Evolutionary conservation across 306 rosid species (phyloP).

Genomic region (Prosopis cineraria): DNA sequence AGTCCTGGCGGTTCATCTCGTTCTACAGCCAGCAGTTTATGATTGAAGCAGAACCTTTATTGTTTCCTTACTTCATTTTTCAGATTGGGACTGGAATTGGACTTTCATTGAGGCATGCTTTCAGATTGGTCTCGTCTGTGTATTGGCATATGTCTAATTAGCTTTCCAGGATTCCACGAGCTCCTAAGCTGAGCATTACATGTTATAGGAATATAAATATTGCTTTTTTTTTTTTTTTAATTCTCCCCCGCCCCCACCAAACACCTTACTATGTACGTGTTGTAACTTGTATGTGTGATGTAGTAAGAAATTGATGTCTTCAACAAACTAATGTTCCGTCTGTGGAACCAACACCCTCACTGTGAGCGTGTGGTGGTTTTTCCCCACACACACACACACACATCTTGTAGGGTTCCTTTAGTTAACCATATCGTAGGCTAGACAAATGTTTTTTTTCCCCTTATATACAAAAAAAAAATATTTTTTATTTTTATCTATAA

Average conservation of each 20-base stretch:
- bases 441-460: too few species aligned
- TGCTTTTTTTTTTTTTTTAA: too few species aligned
- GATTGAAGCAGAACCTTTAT: conserved; percentile 35
- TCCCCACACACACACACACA: too few species aligned
- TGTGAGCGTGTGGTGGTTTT: too few species aligned
- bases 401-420: too few species aligned
- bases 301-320: background rate
- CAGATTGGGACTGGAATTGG: conserved; percentile 25
- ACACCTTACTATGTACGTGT: background rate
- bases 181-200: background rate
- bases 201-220: background rate
- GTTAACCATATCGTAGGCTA: background rate
- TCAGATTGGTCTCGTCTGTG: conserved; percentile 18
- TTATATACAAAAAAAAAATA: too few species aligned
- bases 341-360: background rate
- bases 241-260: too few species aligned
- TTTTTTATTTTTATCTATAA: too few species aligned
- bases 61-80: conserved; percentile 13
- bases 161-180: conserved; percentile 34
- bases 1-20: conserved; percentile 65
- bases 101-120: conserved; percentile 1
- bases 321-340: background rate
- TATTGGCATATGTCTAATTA: conserved; percentile 32
- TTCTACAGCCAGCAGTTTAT: conserved; percentile 49
- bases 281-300: background rate